Percentiles rank a stretch among this genome's conserved stretches.
Conservation (phyloP, 23 red algal species). For the Gracilaria domingensis region DNA sequence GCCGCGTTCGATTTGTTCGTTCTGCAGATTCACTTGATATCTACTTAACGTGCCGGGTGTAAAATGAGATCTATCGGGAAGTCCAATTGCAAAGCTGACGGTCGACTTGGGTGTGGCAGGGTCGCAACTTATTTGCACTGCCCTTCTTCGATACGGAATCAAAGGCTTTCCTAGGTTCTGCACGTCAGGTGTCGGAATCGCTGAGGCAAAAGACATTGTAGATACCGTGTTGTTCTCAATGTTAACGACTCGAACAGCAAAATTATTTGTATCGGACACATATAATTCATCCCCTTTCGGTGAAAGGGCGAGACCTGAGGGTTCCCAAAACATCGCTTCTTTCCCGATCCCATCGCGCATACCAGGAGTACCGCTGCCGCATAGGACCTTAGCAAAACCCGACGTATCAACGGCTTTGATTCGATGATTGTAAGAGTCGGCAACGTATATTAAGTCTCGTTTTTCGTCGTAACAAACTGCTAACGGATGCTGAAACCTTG, state of each 20-base stretch:
- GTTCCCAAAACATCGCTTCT: conserved; percentile 88
- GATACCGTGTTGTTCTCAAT: conserved; percentile 61
- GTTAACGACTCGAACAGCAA: conserved; percentile 75
- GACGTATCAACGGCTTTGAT: conserved; percentile 74
- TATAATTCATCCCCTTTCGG: conserved; percentile 55
- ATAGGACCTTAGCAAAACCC: conserved; percentile 27
- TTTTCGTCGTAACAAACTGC: conserved; percentile 68
- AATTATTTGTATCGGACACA: conserved; percentile 96
- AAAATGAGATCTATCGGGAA: conserved; percentile 66
- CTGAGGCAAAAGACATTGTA: conserved; percentile 43
- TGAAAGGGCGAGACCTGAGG: conserved; percentile 66
- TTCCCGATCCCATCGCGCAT: conserved; percentile 53
- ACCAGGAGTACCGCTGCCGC: conserved; percentile 66
- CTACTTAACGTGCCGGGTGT: conserved; percentile 60
- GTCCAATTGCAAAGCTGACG: conserved; percentile 43
- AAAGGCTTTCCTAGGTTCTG: conserved; percentile 26
- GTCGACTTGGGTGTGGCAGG: conserved; percentile 25
- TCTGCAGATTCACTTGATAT: conserved; percentile 59
- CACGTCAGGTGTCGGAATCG: background rate
- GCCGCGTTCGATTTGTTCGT: background rate
- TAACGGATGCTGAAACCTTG: conserved; percentile 81
- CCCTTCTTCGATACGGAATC: conserved; percentile 54
- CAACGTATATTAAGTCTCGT: conserved; percentile 62
- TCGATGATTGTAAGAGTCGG: conserved; percentile 96
- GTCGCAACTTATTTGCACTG: conserved; percentile 40